Evolutionary conservation across 139 green algal species (phyloP), one percentile per base, ranked within the genome.

Genomic region (Chlamydomonas incerta): DNA sequence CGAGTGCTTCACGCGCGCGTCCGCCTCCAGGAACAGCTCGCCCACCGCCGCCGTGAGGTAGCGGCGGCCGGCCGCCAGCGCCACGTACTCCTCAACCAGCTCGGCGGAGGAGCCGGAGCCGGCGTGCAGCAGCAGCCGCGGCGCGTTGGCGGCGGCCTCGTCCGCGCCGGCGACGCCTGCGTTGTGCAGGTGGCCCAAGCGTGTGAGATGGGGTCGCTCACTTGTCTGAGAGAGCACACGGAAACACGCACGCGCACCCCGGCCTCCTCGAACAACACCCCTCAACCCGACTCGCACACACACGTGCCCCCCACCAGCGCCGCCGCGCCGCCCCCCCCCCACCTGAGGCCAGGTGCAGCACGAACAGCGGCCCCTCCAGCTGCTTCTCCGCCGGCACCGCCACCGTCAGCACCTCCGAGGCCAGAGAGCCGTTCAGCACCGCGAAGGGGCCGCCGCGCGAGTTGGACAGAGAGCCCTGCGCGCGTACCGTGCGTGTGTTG

Each of bases 51-150:
- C 93, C 29, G 68, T 90, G 80, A 96, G 90, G 79, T 96, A 94
- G 20, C 79, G 86, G 20, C 29, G 63, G 23, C 41, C 74, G 24
- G 52, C 35, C 26, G 23, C 34, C 65, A 58, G 1, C 50, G 65
- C 55, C 17, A 88, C 87, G 81, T 93, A 97, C 90, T 98, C 96
- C 90, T 98, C 96, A 0, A 98, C 85, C 24, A 98, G 31, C 75
- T 96, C 89, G 0, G 90, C 74, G 14, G 47, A 58, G 0, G 93
- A 84, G 10, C 80, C 74, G 0, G 46, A 41, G 21, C 58, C 87
- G n/a, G 80, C 85, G 47, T 92, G 72, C 52, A 97, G 74, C 74
- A 98, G 91, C 69, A 96, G 70, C 13, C 96, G 92, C 0, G 95
- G 94, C 11, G 88, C 84, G 33, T 80, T 91, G 50, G 81, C 73